A percentile compares a stretch with the other conserved stretches of the same genome.
These are phyloP conservation scores for Coemansia sp. DNA, from an alignment of 192 early-diverging fungal genomes.

Conservation along the genomic window DNA sequence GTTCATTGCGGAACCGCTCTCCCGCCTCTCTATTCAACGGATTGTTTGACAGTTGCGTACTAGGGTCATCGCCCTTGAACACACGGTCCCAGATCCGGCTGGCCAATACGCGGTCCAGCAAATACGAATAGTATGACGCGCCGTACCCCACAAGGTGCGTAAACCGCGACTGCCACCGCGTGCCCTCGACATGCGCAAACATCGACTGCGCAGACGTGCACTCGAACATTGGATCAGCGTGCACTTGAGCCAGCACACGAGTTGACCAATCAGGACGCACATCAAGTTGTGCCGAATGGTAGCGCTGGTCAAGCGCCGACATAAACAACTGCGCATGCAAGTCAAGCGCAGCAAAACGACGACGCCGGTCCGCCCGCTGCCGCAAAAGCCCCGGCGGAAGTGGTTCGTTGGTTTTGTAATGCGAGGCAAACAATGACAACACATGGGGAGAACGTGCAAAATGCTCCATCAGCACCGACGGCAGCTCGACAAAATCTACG, in stretches of 20 bases:
- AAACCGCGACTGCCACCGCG: slow-evolving; percentile 90
- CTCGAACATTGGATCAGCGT: slow-evolving; percentile 47
- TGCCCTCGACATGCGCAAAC: slow-evolving; percentile 69
- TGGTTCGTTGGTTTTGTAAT: slow-evolving; percentile 68
- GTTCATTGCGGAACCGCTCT: slow-evolving; percentile 66
- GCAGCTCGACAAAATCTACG: slow-evolving; percentile 97
- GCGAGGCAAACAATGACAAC: slow-evolving; percentile 70
- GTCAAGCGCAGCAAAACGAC: slow-evolving; percentile 70
- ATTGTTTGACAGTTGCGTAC: not conserved
- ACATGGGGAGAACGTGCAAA: slow-evolving; percentile 78
- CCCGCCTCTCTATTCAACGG: slow-evolving; percentile 65
- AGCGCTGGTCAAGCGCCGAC: slow-evolving; percentile 87
- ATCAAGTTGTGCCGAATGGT: slow-evolving; percentile 65
- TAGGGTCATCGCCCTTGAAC: slow-evolving; percentile 56
- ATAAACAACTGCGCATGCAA: slow-evolving; percentile 86
- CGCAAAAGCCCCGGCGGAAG: slow-evolving; percentile 59
- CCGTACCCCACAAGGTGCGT: slow-evolving; percentile 90
- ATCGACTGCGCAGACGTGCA: slow-evolving; percentile 52
- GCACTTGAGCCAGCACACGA: slow-evolving; percentile 59
- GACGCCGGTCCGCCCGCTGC: slow-evolving; percentile 57
- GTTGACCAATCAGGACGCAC: slow-evolving; percentile 42
- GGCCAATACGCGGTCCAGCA: slow-evolving; percentile 84
- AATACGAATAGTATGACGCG: slow-evolving; percentile 92
- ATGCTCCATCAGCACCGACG: slow-evolving; percentile 93
- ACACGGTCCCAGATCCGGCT: slow-evolving; percentile 70